These are phyloP conservation scores for Avena atlantica DNA, from an alignment of 176 grass and related monocot species.

Conservation along the genomic window DNA sequence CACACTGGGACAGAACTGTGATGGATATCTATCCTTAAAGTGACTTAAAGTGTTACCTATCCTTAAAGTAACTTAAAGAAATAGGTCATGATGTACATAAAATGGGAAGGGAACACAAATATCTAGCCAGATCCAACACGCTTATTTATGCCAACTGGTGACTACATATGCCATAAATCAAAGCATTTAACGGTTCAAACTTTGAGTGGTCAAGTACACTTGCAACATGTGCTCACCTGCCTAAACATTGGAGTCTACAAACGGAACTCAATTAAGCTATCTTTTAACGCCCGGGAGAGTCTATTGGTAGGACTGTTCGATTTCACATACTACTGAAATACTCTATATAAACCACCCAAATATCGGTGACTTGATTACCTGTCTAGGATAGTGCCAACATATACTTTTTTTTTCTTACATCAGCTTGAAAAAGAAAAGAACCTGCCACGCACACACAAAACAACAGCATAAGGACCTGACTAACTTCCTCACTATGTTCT, in stretches of 20 bases:
- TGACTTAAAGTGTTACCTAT: not conserved
- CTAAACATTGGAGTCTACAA: not conserved
- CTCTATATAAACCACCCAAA: not conserved
- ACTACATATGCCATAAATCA: not conserved
- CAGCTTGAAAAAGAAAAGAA: not conserved
- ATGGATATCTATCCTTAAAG: not conserved
- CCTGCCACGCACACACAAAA: not conserved
- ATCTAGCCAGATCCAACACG: not conserved
- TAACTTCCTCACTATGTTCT: not conserved
- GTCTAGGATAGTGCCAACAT: not conserved
- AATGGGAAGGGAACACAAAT: not conserved
- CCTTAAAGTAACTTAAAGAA: not conserved
- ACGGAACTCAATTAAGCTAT: not conserved
- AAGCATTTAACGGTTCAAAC: not conserved
- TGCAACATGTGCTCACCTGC: not conserved
- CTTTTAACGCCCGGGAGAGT: not conserved
- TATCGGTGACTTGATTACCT: not conserved
- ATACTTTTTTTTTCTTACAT: not conserved
- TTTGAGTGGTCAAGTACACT: conserved; percentile 17
- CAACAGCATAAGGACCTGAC: not conserved
- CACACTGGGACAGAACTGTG: not conserved
- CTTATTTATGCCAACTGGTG: not conserved
- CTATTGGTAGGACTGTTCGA: not conserved
- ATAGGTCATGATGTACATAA: not conserved
- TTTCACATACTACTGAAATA: not conserved